A percentile compares a stretch with the other conserved stretches of the same genome.
Evolutionary conservation across 306 rosid genomes (phyloP).

Genomic region (Cicer pinnatifidum): DNA sequence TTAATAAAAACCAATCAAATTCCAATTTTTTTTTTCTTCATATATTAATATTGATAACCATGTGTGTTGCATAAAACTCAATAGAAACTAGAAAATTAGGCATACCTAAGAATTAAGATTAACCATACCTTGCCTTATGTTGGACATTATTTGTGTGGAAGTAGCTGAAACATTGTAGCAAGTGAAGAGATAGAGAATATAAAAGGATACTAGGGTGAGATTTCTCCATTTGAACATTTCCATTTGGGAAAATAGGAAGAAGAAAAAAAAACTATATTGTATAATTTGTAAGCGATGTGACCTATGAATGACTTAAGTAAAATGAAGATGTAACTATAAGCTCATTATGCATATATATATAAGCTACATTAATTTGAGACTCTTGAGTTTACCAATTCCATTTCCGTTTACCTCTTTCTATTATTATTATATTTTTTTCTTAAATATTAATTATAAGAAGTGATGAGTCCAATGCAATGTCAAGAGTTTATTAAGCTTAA

Average conservation of each 20-base stretch:
- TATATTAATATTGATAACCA: no score
- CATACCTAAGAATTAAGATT: background rate
- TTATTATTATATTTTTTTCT: background rate
- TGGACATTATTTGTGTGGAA: conserved; percentile 13
- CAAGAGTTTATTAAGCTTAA: background rate
- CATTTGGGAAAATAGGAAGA: conserved; percentile 34
- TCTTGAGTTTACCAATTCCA: conserved; percentile 21
- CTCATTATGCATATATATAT: background rate
- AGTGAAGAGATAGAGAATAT: conserved; percentile 35
- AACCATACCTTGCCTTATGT: conserved; percentile 21
- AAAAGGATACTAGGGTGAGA: background rate
- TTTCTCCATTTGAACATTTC: conserved; percentile 31
- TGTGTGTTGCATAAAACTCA: background rate
- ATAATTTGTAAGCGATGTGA: background rate
- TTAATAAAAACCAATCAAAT: background rate
- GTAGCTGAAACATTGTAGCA: conserved; percentile 34
- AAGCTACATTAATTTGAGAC: conserved; percentile 15
- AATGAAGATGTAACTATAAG: conserved; percentile 14
- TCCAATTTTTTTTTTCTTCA: background rate
- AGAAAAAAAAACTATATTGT: background rate
- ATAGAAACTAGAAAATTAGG: background rate
- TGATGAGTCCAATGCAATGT: conserved; percentile 19
- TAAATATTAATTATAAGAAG: background rate
- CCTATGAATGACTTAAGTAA: conserved; percentile 14
- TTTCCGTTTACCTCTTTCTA: background rate